Conservation (phyloP, 768 basidiomycete genomes). For the Podaxis carcinomalis region DNA sequence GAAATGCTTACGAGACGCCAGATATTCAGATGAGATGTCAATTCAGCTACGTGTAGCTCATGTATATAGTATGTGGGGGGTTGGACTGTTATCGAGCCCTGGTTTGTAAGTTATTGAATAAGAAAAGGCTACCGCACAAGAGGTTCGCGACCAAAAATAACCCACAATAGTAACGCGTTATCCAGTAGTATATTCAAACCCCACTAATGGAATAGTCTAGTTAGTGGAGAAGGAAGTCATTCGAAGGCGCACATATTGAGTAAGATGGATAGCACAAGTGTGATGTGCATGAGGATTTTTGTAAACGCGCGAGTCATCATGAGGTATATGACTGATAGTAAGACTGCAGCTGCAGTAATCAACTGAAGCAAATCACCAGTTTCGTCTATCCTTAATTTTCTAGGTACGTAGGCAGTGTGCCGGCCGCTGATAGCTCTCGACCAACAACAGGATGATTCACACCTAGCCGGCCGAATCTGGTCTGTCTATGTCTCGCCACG, state of each 20-base stretch:
- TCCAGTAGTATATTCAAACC: constrained; percentile 73
- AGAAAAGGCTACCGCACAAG: too few species aligned
- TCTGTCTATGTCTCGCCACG: too few species aligned
- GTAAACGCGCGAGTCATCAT: constrained; percentile 72
- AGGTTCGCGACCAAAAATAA: constrained; percentile 5
- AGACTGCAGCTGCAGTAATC: constrained; percentile 61
- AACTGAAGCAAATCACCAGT: constrained; percentile 55
- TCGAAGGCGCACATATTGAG: constrained; percentile 54
- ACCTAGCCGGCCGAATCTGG: background rate
- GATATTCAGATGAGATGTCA: too few species aligned
- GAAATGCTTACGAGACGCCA: too few species aligned
- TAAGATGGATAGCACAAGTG: constrained; percentile 56
- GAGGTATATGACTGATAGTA: constrained; percentile 65
- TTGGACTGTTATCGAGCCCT: too few species aligned
- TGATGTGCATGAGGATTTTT: constrained; percentile 71
- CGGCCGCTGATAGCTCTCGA: background rate
- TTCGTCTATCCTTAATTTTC: too few species aligned
- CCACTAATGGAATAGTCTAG: constrained; percentile 35
- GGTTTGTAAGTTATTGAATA: too few species aligned
- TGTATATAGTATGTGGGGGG: too few species aligned
- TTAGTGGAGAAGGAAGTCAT: background rate
- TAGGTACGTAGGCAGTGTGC: background rate
- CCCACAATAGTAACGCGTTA: constrained; percentile 66
- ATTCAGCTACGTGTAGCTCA: too few species aligned
- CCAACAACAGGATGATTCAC: background rate